Evolutionary conservation across 768 basidiomycete species (phyloP), one percentile per base, ranked within the genome.

Genomic region (Pisolithus orientalis): DNA sequence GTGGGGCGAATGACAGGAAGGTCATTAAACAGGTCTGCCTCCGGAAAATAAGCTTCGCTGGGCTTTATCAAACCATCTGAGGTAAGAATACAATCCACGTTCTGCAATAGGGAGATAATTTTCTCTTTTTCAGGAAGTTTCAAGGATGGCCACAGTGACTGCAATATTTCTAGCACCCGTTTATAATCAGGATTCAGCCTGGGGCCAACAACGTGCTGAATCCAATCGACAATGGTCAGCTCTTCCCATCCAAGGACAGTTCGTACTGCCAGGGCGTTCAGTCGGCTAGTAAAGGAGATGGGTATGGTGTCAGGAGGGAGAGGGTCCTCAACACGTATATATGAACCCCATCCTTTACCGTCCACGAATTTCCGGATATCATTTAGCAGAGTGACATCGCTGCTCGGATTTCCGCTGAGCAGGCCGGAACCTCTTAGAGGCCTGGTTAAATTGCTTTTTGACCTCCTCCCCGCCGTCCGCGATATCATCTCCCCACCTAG

Each of bases 1-100:
- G 93, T 66, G 0, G 70, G 76, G 28, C 31, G 24, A 8, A 90
- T 81, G 39, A 89, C 80, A 3, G 92, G 83, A 16, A 94, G 72
- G 64, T 95, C 94, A 25, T 79, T 79, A 66, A 97, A 96, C n/a
- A 97, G 73, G 57, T 89, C 80, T n/a, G 85, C 93, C 54, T 82
- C 89, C 9, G 83, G 71, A 62, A 96, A 94, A 69, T 94, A 95
- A 4, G 85, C 72, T 47, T 93, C 80, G 4, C 66, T 63, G 0
- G 94, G 90, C 17, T 65, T 62, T 57, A 78, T 83, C 72, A 88
- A 75, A 7, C 94, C 95, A 9, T 68, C 70, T 7, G 82, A 80
- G 0, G 90, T 92, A 2, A 89, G 88, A 39, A 93, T 78, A 60
- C 86, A 88, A 1, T 81, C 55, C 21, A 80, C 70, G 3, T 68